These are phyloP conservation scores for Fusarium luffae DNA, from an alignment of 2,329 filamentous ascomycete species.

Conservation along the genomic window DNA sequence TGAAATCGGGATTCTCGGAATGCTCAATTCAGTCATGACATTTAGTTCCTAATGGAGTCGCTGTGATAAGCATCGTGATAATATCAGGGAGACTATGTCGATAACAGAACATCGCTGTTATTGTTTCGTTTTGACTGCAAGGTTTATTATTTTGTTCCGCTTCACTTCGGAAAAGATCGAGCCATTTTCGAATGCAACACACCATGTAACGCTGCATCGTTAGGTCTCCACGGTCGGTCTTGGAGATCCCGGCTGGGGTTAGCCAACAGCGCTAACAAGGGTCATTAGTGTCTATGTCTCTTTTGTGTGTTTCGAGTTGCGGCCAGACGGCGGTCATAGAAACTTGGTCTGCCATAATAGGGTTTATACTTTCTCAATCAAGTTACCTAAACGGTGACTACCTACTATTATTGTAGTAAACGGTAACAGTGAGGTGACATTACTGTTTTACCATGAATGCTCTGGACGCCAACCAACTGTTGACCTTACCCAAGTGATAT, in stretches of 20 bases:
- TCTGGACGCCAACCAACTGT: neutral
- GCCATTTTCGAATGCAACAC: constrained; percentile 13
- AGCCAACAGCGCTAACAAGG: constrained; percentile 3
- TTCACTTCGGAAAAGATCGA: constrained; percentile 13
- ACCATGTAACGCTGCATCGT: constrained; percentile 24
- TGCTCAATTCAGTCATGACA: neutral
- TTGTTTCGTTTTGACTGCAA: constrained; percentile 19
- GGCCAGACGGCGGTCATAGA: constrained; percentile 29
- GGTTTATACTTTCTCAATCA: constrained; percentile 10
- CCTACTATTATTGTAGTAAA: constrained; percentile 2
- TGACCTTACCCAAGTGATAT: neutral
- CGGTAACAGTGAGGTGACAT: constrained; percentile 28
- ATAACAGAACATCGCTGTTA: constrained; percentile 5
- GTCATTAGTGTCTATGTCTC: constrained; percentile 20
- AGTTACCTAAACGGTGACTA: constrained; percentile 13
- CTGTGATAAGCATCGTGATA: neutral
- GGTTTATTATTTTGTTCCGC: neutral
- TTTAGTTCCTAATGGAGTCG: neutral
- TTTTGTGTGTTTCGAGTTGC: constrained; percentile 43
- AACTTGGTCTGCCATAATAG: constrained; percentile 20
- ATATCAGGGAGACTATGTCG: constrained; percentile 3
- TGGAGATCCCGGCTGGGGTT: constrained; percentile 4
- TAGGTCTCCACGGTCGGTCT: neutral
- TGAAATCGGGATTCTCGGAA: neutral
- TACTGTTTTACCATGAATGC: neutral